These are phyloP conservation scores for Ilex aquifolium DNA, from an alignment of 257 asterid genomes.

Conservation along the genomic window DNA sequence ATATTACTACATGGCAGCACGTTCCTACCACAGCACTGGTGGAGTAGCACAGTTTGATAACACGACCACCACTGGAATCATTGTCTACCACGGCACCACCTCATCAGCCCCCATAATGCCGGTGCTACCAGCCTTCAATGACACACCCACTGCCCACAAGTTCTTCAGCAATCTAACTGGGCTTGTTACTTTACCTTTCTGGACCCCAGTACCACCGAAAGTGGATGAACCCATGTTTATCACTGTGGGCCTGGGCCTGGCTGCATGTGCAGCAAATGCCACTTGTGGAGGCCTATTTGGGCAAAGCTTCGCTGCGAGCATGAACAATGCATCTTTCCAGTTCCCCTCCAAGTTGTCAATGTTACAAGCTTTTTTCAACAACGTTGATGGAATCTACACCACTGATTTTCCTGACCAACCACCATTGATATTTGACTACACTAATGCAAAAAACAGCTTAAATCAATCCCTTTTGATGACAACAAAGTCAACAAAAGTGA, in stretches of 20 bases:
- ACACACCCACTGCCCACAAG: slow-evolving; percentile 3
- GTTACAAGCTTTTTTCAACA: slow-evolving; percentile 6
- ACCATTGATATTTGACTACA: slow-evolving; percentile 5
- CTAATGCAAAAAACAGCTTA: neutral
- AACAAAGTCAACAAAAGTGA: slow-evolving; percentile 10
- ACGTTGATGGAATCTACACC: slow-evolving; percentile 10
- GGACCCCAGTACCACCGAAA: neutral
- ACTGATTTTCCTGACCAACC: slow-evolving; percentile 9
- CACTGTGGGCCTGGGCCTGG: slow-evolving; percentile 6
- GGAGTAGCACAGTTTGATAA: neutral
- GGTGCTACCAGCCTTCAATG: neutral
- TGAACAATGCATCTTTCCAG: slow-evolving; percentile 10
- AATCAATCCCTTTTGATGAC: neutral
- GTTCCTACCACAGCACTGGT: neutral
- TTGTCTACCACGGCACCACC: neutral
- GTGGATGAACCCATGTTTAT: slow-evolving; percentile 11
- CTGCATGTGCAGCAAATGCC: neutral
- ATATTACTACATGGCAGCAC: slow-evolving; percentile 4
- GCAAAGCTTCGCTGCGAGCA: neutral
- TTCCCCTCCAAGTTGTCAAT: slow-evolving; percentile 6
- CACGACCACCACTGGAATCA: neutral
- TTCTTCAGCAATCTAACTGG: neutral
- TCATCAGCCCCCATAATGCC: neutral
- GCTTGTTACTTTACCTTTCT: neutral
- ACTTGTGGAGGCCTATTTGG: slow-evolving; percentile 2